Evolutionary conservation across 768 basidiomycete genomes (phyloP).

Genomic region (Amanita rubescens): DNA sequence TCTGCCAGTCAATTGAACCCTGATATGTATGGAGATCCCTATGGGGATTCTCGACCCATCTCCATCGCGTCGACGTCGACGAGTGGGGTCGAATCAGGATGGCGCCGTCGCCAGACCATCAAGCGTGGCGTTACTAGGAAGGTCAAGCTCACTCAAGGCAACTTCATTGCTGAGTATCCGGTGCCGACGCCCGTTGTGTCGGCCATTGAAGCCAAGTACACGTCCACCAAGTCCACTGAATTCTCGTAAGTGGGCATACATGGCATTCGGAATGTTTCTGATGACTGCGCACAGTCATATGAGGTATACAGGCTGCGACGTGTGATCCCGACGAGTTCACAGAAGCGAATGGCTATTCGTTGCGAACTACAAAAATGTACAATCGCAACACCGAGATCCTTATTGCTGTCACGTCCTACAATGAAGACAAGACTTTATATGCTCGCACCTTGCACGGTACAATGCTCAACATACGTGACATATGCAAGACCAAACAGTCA

Average conservation of each 20-base stretch:
- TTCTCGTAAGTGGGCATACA: slow-evolving; percentile 65
- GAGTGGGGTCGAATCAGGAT: slow-evolving; percentile 51
- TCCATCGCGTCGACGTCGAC: slow-evolving; percentile 49
- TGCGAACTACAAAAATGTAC: slow-evolving; percentile 80
- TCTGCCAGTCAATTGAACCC: slow-evolving; percentile 41
- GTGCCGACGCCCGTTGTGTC: slow-evolving; percentile 80
- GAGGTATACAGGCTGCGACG: slow-evolving; percentile 90
- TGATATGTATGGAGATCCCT: slow-evolving; percentile 60
- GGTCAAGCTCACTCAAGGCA: slow-evolving; percentile 88
- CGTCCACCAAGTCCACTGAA: slow-evolving; percentile 69
- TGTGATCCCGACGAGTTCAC: slow-evolving; percentile 87
- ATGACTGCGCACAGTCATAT: slow-evolving; percentile 52
- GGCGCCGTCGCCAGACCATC: slow-evolving; percentile 80
- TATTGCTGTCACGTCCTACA: slow-evolving; percentile 91
- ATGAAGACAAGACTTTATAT: slow-evolving; percentile 89
- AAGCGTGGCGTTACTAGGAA: slow-evolving; percentile 90
- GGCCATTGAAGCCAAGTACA: slow-evolving; percentile 77
- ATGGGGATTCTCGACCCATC: slow-evolving; percentile 35
- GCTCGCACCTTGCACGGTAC: slow-evolving; percentile 90
- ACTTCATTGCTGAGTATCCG: slow-evolving; percentile 85
- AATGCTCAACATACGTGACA: slow-evolving; percentile 97
- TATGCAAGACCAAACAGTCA: slow-evolving; percentile 92
- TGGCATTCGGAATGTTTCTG: background rate
- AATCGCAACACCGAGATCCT: slow-evolving; percentile 88
- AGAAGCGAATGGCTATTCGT: slow-evolving; percentile 72